phyloP scores from a whole-genome alignment of 257 asterid genomes.

The Ballota nigra region DNA sequence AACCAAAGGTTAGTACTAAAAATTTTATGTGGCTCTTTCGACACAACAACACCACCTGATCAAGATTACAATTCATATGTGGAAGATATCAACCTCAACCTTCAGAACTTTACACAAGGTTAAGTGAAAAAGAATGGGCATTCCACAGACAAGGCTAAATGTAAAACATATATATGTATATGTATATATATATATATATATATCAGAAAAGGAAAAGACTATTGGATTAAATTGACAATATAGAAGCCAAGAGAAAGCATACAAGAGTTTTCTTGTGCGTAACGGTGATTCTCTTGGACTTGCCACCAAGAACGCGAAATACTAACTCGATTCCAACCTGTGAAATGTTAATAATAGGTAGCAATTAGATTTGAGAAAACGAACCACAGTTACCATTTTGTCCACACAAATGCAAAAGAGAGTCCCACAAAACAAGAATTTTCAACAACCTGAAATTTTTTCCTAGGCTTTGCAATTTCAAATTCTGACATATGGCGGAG shows the following conservation, averaged over 20 bases:
- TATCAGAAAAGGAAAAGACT: neutral
- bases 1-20: neutral
- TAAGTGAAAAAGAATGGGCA: neutral
- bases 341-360: slow-evolving; percentile 29
- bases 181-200: too few relatives aligned
- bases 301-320: slow-evolving; percentile 96
- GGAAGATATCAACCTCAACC: slow-evolving; percentile 20
- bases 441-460: slow-evolving; percentile 82
- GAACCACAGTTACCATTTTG: neutral
- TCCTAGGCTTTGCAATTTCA: slow-evolving; percentile 89
- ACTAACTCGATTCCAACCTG: slow-evolving; percentile 85
- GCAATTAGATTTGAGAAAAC: neutral
- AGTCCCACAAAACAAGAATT: slow-evolving; percentile 16
- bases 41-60: neutral
- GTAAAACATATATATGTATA: neutral
- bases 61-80: neutral
- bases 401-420: slow-evolving; percentile 17
- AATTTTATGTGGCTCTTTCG: neutral
- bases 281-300: slow-evolving; percentile 94
- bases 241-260: slow-evolving; percentile 34
- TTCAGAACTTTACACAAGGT: slow-evolving; percentile 6
- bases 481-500: slow-evolving; percentile 99
- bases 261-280: slow-evolving; percentile 97
- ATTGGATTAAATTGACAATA: slow-evolving; percentile 12
- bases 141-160: neutral